phyloP scores from a whole-genome alignment of 2,329 filamentous ascomycete species.

The Byssothecium circinans region DNA sequence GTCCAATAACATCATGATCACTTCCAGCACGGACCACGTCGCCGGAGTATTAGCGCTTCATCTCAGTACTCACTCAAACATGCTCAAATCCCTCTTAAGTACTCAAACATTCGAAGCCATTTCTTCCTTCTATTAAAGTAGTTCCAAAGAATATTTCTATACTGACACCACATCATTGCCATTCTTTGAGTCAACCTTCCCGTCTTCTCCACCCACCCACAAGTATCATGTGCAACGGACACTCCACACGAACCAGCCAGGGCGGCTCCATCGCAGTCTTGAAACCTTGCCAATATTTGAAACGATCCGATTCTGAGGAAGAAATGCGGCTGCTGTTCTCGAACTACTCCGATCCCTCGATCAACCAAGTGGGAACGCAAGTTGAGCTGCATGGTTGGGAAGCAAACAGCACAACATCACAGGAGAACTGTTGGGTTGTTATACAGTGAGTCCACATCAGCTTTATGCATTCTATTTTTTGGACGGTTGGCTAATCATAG shows the following conservation, averaged over 20 bases:
- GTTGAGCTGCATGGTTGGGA: constrained; percentile 30
- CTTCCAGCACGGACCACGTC: constrained; percentile 4
- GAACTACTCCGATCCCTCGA: constrained; percentile 16
- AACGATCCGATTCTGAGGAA: constrained; percentile 10
- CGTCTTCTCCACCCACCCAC: not conserved
- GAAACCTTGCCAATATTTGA: constrained; percentile 16
- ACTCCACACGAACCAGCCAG: constrained; percentile 32
- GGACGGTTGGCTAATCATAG: not conserved
- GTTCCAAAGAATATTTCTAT: too few relatives aligned
- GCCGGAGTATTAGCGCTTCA: constrained; percentile 15
- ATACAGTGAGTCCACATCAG: constrained; percentile 29
- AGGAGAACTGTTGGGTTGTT: constrained; percentile 26
- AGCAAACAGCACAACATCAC: not conserved
- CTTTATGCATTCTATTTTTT: not conserved
- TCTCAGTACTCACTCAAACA: constrained; percentile 38
- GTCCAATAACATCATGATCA: not conserved
- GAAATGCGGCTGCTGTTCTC: constrained; percentile 34
- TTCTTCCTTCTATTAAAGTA: not conserved
- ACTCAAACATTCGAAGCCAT: constrained; percentile 14
- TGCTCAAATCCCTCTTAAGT: constrained; percentile 41
- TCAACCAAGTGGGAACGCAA: constrained; percentile 25
- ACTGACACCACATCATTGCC: not conserved
- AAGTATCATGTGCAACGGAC: constrained; percentile 34
- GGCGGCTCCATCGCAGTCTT: constrained; percentile 43
- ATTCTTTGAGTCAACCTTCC: not conserved